Evolutionary conservation across 345 rosid genomes (phyloP).

Genomic region (Erysimum cheiranthoides): DNA sequence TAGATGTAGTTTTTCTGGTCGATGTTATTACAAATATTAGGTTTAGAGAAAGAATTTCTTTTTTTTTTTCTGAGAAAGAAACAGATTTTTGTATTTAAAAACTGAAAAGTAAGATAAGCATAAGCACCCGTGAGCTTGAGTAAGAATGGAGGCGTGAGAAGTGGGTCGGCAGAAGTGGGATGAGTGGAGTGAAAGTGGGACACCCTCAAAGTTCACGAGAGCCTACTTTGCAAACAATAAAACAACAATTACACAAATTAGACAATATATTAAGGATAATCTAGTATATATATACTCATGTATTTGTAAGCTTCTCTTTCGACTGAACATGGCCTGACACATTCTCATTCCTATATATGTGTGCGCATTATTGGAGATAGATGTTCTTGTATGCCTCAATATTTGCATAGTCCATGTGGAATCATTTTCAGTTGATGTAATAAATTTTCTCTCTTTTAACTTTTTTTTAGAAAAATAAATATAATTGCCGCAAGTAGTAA

Average conservation of each 20-base stretch:
- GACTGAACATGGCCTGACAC: conserved; percentile 24
- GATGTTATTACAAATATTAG: not conserved
- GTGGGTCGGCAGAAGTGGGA: conserved; percentile 48
- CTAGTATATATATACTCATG: not conserved
- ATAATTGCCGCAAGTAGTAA: conserved; percentile 11
- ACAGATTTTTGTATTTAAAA: conserved; percentile 22
- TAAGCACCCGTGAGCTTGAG: conserved; percentile 39
- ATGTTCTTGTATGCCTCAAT: conserved; percentile 14
- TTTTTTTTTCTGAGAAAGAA: not conserved
- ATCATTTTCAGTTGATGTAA: not conserved
- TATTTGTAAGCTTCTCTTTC: conserved; percentile 36
- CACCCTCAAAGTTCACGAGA: conserved; percentile 44
- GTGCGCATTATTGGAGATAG: not conserved
- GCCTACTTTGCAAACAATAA: not conserved
- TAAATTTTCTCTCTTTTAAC: not conserved
- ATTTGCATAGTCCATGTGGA: conserved; percentile 7
- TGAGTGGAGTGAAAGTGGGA: conserved; percentile 38
- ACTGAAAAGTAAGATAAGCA: conserved; percentile 23
- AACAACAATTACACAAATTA: conserved; percentile 2
- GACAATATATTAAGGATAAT: conserved; percentile 4
- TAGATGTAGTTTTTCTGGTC: conserved; percentile 9
- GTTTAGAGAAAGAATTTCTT: not conserved
- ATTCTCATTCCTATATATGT: conserved; percentile 17
- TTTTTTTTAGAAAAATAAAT: not conserved
- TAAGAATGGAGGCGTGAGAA: conserved; percentile 40